Percentiles rank a stretch among this genome's conserved stretches.
phyloP scores from a whole-genome alignment of 1,139 yeast genomes.

The Yamadazyma atlantica region DNA sequence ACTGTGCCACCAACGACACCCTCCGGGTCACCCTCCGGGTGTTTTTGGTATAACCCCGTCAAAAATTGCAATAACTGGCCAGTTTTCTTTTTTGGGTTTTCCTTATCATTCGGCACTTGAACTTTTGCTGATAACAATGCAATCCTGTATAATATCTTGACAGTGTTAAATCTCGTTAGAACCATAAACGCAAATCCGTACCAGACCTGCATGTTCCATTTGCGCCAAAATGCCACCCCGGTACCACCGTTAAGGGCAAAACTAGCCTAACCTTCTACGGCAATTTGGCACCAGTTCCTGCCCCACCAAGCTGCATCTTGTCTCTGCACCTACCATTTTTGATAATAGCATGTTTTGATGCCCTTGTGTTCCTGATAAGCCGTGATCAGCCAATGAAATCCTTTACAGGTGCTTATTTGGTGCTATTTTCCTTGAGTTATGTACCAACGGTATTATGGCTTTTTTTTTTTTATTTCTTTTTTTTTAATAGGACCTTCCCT shows the following conservation, averaged over 20 bases:
- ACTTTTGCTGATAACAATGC: background rate
- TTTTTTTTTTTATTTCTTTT: background rate
- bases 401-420: background rate
- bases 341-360: background rate
- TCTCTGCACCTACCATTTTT: too few species aligned
- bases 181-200: too few species aligned
- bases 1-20: too few species aligned
- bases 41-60: too few species aligned
- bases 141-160: background rate
- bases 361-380: background rate
- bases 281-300: too few species aligned
- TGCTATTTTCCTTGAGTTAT: background rate
- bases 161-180: background rate
- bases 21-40: too few species aligned
- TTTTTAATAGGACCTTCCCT: background rate
- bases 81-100: background rate
- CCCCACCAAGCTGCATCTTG: too few species aligned
- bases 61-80: too few species aligned
- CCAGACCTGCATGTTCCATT: too few species aligned
- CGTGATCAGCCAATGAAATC: background rate
- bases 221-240: too few species aligned
- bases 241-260: too few species aligned
- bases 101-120: slow-evolving; percentile 4
- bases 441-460: background rate
- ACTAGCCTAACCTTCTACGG: too few species aligned